These are phyloP conservation scores for Leccinum fallax DNA, from an alignment of 1,284 basidiomycete species.

Conservation along the genomic window DNA sequence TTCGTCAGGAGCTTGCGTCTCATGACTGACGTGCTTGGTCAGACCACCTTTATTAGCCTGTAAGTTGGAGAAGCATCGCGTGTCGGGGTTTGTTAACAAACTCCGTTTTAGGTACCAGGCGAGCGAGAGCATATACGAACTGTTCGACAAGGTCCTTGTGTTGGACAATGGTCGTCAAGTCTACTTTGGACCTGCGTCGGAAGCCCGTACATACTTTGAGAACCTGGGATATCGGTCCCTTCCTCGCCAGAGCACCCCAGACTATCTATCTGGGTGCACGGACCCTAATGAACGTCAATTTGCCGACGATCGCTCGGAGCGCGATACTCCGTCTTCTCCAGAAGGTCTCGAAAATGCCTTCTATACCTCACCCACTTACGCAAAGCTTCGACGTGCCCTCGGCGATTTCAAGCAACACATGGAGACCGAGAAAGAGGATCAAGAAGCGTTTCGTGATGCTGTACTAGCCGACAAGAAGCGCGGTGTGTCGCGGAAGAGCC, in stretches of 20 bases:
- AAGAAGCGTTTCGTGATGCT: constrained; percentile 76
- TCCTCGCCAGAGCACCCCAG: constrained; percentile 74
- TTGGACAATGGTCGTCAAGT: constrained; percentile 84
- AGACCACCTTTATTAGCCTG: constrained; percentile 79
- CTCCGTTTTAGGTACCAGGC: constrained; percentile 69
- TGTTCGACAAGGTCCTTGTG: constrained; percentile 82
- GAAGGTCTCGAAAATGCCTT: constrained; percentile 74
- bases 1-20: constrained; percentile 74
- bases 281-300: constrained; percentile 88
- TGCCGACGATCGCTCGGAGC: constrained; percentile 64
- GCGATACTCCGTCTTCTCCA: constrained; percentile 73
- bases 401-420: constrained; percentile 67
- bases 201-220: constrained; percentile 81
- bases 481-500: constrained; percentile 82
- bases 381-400: constrained; percentile 52
- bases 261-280: constrained; percentile 82
- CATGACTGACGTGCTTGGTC: constrained; percentile 76
- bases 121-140: constrained; percentile 73
- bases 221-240: constrained; percentile 74
- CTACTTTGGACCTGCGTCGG: constrained; percentile 73
- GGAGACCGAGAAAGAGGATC: constrained; percentile 64
- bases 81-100: constrained; percentile 18
- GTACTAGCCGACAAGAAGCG: constrained; percentile 81
- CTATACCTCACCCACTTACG: constrained; percentile 53
- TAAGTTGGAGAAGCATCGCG: constrained; percentile 40